Evolutionary conservation across 257 asterid species (phyloP).

Genomic region (Gynochthodes officinalis): DNA sequence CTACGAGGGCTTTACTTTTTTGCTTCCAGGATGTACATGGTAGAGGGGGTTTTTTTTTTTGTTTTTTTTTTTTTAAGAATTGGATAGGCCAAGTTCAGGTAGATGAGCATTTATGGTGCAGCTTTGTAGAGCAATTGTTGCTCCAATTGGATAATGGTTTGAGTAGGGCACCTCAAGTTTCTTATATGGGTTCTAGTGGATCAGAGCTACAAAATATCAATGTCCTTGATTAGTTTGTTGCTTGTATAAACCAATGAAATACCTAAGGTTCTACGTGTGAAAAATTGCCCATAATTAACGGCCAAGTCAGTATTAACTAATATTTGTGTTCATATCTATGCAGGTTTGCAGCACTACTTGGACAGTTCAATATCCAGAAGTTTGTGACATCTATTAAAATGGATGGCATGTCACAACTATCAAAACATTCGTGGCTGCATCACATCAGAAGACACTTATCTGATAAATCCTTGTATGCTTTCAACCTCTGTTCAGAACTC

Average conservation of each 20-base stretch:
- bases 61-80: background rate
- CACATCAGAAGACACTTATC: constrained; percentile 42
- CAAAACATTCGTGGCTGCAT: constrained; percentile 40
- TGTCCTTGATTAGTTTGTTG: background rate
- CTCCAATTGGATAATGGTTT: background rate
- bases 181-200: background rate
- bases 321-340: constrained; percentile 18
- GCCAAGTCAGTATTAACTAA: constrained; percentile 13
- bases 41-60: no score
- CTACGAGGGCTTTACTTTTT: background rate
- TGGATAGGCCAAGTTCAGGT: background rate
- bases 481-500: constrained; percentile 64
- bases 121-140: background rate
- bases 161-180: background rate
- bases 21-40: no score
- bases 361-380: constrained; percentile 69
- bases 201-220: background rate
- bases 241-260: background rate
- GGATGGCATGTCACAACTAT: constrained; percentile 25
- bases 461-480: constrained; percentile 53
- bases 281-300: no score
- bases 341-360: constrained; percentile 65
- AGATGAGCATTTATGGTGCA: background rate
- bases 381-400: constrained; percentile 40
- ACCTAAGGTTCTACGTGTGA: no score